Evolutionary conservation across 129 eudicot species (phyloP).

Genomic region (Erigeron canadensis): DNA sequence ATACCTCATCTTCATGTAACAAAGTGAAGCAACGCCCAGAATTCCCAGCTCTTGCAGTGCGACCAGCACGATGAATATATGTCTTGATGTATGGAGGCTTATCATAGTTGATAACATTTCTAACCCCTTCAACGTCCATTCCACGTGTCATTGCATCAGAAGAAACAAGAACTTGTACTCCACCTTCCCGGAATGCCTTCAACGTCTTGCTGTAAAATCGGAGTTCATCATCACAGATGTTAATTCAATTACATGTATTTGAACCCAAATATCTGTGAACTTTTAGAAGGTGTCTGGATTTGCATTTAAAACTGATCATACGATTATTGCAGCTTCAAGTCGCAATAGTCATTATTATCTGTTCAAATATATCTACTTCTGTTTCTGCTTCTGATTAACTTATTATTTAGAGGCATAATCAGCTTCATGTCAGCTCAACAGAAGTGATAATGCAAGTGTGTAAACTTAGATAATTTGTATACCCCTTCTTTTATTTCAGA

Average conservation of each 20-base stretch:
- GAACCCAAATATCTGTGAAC: not conserved
- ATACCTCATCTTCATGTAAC: conserved; percentile 70
- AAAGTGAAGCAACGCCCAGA: conserved; percentile 79
- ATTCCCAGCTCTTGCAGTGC: conserved; percentile 93
- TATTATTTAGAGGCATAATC: too few species aligned
- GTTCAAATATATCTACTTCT: too few species aligned
- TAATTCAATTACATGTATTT: not conserved
- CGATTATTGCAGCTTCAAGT: too few species aligned
- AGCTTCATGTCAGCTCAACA: too few species aligned
- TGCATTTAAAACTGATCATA: too few species aligned
- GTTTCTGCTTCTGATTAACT: too few species aligned
- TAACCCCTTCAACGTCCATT: conserved; percentile 87
- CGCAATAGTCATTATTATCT: too few species aligned
- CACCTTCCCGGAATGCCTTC: conserved; percentile 73
- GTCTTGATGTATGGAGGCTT: conserved; percentile 74
- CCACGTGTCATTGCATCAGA: conserved; percentile 96
- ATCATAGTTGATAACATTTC: conserved; percentile 83
- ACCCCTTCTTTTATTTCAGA: too few species aligned
- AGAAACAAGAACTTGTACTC: conserved; percentile 65
- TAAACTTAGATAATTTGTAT: too few species aligned
- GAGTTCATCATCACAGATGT: conserved; percentile 5
- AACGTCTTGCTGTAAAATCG: conserved; percentile 60
- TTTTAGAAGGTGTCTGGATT: too few species aligned
- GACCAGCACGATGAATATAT: conserved; percentile 93
- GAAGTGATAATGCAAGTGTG: too few species aligned